Evolutionary conservation across 495 filamentous ascomycete genomes (phyloP).

Genomic region (Elaphomyces granulatus): DNA sequence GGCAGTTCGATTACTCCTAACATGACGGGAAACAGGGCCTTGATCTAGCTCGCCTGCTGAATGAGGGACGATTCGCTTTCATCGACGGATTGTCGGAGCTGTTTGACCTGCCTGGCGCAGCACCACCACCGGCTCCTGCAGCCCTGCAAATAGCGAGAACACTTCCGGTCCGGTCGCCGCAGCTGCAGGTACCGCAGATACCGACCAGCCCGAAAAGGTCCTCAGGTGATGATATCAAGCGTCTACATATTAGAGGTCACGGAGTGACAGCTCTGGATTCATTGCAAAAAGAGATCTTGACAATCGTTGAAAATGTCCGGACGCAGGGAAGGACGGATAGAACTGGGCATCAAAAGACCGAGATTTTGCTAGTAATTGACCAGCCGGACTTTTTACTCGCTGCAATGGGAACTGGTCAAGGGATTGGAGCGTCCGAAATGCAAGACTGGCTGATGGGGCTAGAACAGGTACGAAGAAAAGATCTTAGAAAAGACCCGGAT

Average conservation of each 20-base stretch:
- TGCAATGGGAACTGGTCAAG: constrained; percentile 23
- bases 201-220: constrained; percentile 1
- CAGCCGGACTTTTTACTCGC: constrained; percentile 38
- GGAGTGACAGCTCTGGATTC: constrained; percentile 21
- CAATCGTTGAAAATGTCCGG: constrained; percentile 16
- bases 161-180: constrained; percentile 21
- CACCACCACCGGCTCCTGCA: constrained; percentile 5
- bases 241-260: constrained; percentile 22
- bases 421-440: constrained; percentile 32
- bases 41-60: constrained; percentile 47
- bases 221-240: constrained; percentile 17
- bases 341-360: constrained; percentile 10
- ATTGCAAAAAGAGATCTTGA: constrained; percentile 26
- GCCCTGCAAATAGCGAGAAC: constrained; percentile 18
- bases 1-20: too few relatives aligned
- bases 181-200: constrained; percentile 4
- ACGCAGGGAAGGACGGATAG: constrained; percentile 3
- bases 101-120: constrained; percentile 23
- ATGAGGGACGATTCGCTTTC: constrained; percentile 47
- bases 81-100: constrained; percentile 56
- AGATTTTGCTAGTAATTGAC: constrained; percentile 34
- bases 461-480: constrained; percentile 28
- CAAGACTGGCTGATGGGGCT: constrained; percentile 30
- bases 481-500: background rate
- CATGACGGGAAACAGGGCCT: too few relatives aligned